Evolutionary conservation across 768 basidiomycete genomes (phyloP).

Genomic region (Tricholoma hemisulphureum): DNA sequence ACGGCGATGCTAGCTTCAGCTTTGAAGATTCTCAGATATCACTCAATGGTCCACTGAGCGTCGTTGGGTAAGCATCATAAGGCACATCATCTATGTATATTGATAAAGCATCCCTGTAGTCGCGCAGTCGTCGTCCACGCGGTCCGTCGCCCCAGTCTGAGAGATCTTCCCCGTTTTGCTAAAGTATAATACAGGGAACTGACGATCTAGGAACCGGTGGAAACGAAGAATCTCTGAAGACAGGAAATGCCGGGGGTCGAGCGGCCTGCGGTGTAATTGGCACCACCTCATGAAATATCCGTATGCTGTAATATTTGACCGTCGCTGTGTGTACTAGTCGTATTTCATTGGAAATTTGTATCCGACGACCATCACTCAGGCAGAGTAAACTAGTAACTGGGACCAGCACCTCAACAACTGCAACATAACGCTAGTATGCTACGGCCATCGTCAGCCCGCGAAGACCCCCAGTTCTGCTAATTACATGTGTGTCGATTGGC

Average conservation of each 20-base stretch:
- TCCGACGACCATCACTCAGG: too few species aligned
- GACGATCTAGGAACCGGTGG: conserved; percentile 78
- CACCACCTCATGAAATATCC: conserved; percentile 23
- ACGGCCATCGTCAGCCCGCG: too few species aligned
- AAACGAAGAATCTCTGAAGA: conserved; percentile 68
- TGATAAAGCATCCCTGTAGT: conserved; percentile 26
- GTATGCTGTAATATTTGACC: background rate
- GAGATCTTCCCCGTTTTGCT: background rate
- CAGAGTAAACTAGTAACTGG: too few species aligned
- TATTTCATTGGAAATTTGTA: background rate
- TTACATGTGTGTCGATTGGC: too few species aligned
- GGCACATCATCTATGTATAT: too few species aligned
- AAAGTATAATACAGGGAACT: conserved; percentile 42
- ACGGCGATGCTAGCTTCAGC: conserved; percentile 56
- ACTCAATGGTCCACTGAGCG: conserved; percentile 64
- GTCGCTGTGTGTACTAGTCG: background rate
- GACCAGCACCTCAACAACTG: too few species aligned
- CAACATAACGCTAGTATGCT: too few species aligned
- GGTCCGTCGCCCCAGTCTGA: conserved; percentile 35
- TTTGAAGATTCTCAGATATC: conserved; percentile 62
- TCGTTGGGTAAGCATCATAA: conserved; percentile 64
- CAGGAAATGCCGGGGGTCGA: conserved; percentile 74
- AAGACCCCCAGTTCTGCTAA: too few species aligned
- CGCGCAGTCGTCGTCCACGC: conserved; percentile 77
- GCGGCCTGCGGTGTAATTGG: conserved; percentile 85